A percentile compares a stretch with the other conserved stretches of the same genome.
Evolutionary conservation across 352 stramenopile genomes (phyloP).

Genomic region (Achlya hypogyna): DNA sequence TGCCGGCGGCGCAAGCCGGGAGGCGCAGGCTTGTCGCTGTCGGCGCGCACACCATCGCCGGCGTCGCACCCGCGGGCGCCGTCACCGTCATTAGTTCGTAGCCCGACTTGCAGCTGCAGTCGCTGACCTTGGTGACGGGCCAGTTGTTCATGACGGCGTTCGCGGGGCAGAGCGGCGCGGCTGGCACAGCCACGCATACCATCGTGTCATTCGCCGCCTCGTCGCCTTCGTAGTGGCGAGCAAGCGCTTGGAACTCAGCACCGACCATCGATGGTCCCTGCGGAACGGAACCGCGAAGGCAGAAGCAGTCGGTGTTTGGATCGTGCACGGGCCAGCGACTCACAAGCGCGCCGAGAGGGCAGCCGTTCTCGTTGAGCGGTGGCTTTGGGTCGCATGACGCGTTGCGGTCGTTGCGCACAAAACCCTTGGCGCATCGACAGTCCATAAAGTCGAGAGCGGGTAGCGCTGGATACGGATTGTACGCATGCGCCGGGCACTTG

Average conservation of each 20-base stretch:
- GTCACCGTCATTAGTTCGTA: slow-evolving; percentile 23
- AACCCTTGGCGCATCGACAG: slow-evolving; percentile 60
- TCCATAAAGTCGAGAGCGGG: slow-evolving; percentile 35
- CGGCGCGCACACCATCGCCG: background rate
- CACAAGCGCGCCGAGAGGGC: slow-evolving; percentile 47
- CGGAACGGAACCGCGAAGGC: background rate
- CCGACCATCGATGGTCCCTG: background rate
- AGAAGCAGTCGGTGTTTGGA: slow-evolving; percentile 8
- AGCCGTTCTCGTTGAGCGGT: slow-evolving; percentile 51
- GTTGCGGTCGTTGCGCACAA: slow-evolving; percentile 47
- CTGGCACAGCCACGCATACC: background rate
- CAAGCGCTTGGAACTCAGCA: slow-evolving; percentile 12
- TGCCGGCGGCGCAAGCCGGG: background rate
- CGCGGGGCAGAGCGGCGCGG: slow-evolving; percentile 37
- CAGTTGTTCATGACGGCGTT: slow-evolving; percentile 42
- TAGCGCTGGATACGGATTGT: slow-evolving; percentile 25
- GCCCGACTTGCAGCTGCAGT: slow-evolving; percentile 42
- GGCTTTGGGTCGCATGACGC: slow-evolving; percentile 56
- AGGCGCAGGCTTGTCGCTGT: background rate
- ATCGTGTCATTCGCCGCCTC: background rate
- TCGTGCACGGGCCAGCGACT: slow-evolving; percentile 70
- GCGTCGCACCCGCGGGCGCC: background rate
- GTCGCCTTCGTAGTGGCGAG: background rate
- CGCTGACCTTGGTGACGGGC: slow-evolving; percentile 29
- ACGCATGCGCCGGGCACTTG: slow-evolving; percentile 50